Evolutionary conservation across 2,329 filamentous ascomycete species (phyloP).

Genomic region (Cladobotryum protrusum): DNA sequence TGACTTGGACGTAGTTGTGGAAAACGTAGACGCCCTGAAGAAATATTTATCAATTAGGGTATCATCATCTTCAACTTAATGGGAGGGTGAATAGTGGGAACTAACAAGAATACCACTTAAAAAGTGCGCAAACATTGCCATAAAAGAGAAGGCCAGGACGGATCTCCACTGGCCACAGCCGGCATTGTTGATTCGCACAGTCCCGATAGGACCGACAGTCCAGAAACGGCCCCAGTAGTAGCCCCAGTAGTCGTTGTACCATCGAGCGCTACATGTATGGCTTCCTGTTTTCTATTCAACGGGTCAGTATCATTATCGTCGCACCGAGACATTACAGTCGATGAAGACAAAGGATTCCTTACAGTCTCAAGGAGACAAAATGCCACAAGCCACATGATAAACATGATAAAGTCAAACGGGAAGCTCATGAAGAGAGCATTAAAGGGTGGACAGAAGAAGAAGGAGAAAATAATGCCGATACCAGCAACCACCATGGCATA

Average conservation of each 20-base stretch:
- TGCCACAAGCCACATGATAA: conserved; percentile 23
- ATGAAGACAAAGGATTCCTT: conserved; percentile 2
- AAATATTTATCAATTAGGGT: too few species aligned
- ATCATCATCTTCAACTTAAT: too few species aligned
- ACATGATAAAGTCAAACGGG: conserved; percentile 21
- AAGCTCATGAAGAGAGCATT: conserved; percentile 18
- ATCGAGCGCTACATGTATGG: conserved; percentile 13
- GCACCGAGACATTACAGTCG: too few species aligned
- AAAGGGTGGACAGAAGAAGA: conserved; percentile 18
- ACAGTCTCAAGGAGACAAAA: conserved; percentile 20
- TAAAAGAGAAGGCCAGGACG: conserved; percentile 19
- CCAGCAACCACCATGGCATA: conserved; percentile 22
- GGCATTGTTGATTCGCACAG: conserved; percentile 4
- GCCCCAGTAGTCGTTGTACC: conserved; percentile 22
- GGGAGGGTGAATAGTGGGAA: too few species aligned
- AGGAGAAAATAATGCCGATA: conserved; percentile 21
- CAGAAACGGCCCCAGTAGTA: conserved; percentile 21
- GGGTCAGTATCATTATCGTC: neutral
- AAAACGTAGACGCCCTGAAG: too few species aligned
- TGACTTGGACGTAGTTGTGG: too few species aligned
- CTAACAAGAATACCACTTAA: conserved; percentile 18
- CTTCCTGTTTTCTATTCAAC: conserved; percentile 10
- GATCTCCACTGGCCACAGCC: conserved; percentile 20
- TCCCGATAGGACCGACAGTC: conserved; percentile 10
- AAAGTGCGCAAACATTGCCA: conserved; percentile 17